Conservation (phyloP, 352 stramenopile genomes). For the Plasmopara halstedii region DNA sequence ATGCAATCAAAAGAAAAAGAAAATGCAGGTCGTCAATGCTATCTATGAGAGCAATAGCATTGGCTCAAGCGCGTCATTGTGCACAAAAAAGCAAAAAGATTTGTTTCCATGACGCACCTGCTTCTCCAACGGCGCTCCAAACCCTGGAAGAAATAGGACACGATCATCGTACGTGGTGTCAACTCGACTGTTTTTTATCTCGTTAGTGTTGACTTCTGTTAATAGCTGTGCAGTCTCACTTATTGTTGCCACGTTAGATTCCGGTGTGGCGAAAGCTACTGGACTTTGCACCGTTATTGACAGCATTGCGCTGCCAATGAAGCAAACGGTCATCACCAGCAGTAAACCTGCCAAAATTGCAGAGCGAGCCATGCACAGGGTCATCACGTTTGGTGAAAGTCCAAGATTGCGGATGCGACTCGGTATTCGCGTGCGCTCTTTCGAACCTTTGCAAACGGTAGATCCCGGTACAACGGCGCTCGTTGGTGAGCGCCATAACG, state of each 20-base stretch:
- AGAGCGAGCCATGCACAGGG: slow-evolving; percentile 18
- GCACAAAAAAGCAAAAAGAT: too few relatives aligned
- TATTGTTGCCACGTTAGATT: background rate
- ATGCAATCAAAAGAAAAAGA: slow-evolving; percentile 18
- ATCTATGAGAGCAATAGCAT: slow-evolving; percentile 14
- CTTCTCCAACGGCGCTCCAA: slow-evolving; percentile 56
- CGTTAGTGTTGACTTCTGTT: background rate
- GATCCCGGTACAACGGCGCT: slow-evolving; percentile 16
- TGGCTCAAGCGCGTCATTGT: slow-evolving; percentile 3
- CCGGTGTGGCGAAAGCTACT: slow-evolving; percentile 2
- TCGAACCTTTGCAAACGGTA: slow-evolving; percentile 4
- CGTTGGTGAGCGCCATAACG: slow-evolving; percentile 26
- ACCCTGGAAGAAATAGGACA: slow-evolving; percentile 59
- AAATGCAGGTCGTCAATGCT: slow-evolving; percentile 10
- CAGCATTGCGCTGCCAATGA: slow-evolving; percentile 12
- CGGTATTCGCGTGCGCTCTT: background rate
- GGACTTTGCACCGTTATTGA: slow-evolving; percentile 2
- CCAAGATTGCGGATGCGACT: background rate
- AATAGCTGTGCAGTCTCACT: background rate
- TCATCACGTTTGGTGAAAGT: slow-evolving; percentile 1
- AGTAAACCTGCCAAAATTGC: slow-evolving; percentile 18
- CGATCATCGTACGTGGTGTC: slow-evolving; percentile 19
- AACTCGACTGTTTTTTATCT: slow-evolving; percentile 8
- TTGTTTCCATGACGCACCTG: slow-evolving; percentile 29
- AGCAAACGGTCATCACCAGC: slow-evolving; percentile 20